Evolutionary conservation across 805 yeast genomes (phyloP), one percentile per base, ranked within the genome.

Genomic region (Starmerella potacharoeniae): DNA sequence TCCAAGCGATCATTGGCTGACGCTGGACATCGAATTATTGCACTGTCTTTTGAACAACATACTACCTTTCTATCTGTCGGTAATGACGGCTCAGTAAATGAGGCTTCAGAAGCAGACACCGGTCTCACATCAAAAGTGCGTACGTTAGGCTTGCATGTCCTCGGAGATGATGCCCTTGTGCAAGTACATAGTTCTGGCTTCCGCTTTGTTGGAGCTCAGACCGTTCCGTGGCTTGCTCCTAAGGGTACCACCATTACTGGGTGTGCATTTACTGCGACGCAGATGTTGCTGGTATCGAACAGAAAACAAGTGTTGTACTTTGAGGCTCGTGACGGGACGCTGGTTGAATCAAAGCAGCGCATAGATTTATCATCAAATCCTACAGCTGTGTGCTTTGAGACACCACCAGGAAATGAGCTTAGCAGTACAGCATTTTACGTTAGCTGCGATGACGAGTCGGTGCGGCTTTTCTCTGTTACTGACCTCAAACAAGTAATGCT

Each of bases 171-270:
- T 4, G 78, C 91, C 0, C 66, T 89, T 0, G 77, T 84, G 6
- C 98, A 91, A 66, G 75, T 91, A 1, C 85, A 86, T 65, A 60
- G 79, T 0, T 75, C 78, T 57, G 95, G 93, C 5, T 71, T 91
- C 28, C 73, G 83, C 14, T 87, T 84, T 61, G 71, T 84, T 3
- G 63, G 66, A 40, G 60, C 16, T 1, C 9, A 10, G 33, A 60
- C 64, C n/a, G 66, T 75, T 13, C 84, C 84, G 58, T 93, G 97
- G 97, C 72, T 68, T 33, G 87, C 95, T 1, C 95, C 96, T 0
- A 81, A 83, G 0, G 95, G 93, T 2, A 78, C 82, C 22, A 72
- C 76, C 29, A 75, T 93, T 41, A 63, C 77, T 0, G 69, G 73
- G n/a, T 83, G 87, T 0, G 65, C 86, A 0, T 69, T 83, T 3